Base-by-base conservation (phyloP, 116 monocot genomes). In the Trichopus zeylanicus region DNA sequence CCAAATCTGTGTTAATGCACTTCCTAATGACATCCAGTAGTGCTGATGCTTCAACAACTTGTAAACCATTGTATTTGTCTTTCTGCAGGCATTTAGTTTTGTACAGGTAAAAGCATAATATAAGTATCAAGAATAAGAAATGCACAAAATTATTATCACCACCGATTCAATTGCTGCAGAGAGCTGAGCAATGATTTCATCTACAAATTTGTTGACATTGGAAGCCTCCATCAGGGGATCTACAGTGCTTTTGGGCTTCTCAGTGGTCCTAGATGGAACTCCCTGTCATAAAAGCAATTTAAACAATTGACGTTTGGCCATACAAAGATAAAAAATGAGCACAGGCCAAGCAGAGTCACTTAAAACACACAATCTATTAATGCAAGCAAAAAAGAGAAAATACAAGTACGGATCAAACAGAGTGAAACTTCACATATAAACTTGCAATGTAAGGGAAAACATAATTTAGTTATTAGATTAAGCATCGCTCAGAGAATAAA, bases 181-280 rank as follows among this genome's bases (percentile, higher is more conserved):
- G 33, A 67, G 68, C 56, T 77, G 77, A 29, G 65, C 46, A 71
- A 85, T 77, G 20, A 85, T 54, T 65, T 80, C 80, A 22, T 76
- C 68, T 9, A 80, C 64, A 24, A 85, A 63, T 27, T 64, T 68
- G 7, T 46, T 56, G 18, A 85, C 76, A 71, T 85, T 67, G 0
- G 63, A 51, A 66, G 61, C 66, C 38, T 55, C 60, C 51, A 46
- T 46, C 4, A 53, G 46, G 20, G 67, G 29, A 51, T 55, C 23
- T 31, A 22, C 15, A 31, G 30, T 63, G 53, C 33, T 67, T 16
- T 32, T 12, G 31, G 51, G 62, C 56, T 73, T 79, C 73, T 73
- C 69, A 6, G 19, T 12, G 10, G 31, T 57, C 30, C n/a, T 46
- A 38, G 73, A 70, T 3, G 29, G 21, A 48, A 46, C 26, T 35